Evolutionary conservation across 2,329 filamentous ascomycete genomes (phyloP), one percentile per base, ranked within the genome.

Genomic region (Blumeria graminis): DNA sequence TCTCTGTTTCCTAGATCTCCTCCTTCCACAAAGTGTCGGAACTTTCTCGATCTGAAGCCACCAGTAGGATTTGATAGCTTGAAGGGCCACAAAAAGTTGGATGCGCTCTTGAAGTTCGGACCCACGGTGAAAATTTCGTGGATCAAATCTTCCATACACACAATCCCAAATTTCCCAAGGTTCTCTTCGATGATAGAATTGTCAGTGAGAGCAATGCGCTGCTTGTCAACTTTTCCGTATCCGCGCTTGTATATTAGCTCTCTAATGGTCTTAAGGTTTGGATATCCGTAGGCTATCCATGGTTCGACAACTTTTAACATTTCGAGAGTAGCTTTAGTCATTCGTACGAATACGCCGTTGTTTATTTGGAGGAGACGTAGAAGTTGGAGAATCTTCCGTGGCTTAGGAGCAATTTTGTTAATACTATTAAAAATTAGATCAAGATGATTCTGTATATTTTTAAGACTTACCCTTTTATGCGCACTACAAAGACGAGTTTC

Each of bases 371-470:
- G 84, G 64, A 98, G 87, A 79, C 92, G 90, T 72, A 98, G 89
- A 61, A 98, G 86, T 77, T 98, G 92, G 68, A 98, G 82, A 70
- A 94, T 96, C 84, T 98, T 98, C 80, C 92, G 89, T 74, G 93
- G 93, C 86, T 98, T 96, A 68, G 92, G 92, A 71, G 93, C 82
- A 69, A 98, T 96, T 86, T 98, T 98, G 86, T 96, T 96, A 88
- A 98, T 96, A 94, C 90, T 83, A 61, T 51, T 54, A n/a, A 33
- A 3, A 56, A 53, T 65, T 52, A 62, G 59, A 6, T 36, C 8
- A 36, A 61, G 22, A 9, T 18, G 45, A 38, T 32, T 32, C 5
- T 3, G 13, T 35, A 43, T n/a, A 14, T 35, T 45, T 7, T 54
- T 14, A 45, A 22, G 36, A 55, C 78, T 65, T 74, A 84, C 81